Conservation (phyloP, 208 protist genomes). For the Trypanosoma melophagium region DNA sequence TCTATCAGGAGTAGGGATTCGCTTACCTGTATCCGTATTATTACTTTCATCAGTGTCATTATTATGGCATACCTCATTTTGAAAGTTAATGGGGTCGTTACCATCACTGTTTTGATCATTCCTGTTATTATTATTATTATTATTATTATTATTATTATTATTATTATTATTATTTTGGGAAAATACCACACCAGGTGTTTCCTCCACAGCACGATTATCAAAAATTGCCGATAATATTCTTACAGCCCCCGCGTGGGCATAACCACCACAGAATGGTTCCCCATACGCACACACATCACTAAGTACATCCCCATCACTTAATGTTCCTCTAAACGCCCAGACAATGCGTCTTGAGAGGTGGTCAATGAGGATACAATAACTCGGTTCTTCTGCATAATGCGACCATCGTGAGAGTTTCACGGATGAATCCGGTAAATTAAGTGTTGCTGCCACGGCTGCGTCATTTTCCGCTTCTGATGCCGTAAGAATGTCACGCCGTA, state of each 20-base stretch:
- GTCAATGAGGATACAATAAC: slow-evolving; percentile 55
- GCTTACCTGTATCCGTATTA: not conserved
- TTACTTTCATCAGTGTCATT: not conserved
- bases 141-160: too few species aligned
- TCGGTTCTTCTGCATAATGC: slow-evolving; percentile 39
- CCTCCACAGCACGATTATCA: slow-evolving; percentile 35
- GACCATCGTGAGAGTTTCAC: slow-evolving; percentile 54
- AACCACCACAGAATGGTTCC: slow-evolving; percentile 47
- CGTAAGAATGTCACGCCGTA: slow-evolving; percentile 4
- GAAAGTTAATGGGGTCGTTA: not conserved
- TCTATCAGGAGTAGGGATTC: slow-evolving; percentile 3
- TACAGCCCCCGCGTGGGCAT: slow-evolving; percentile 55
- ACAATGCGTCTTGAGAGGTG: slow-evolving; percentile 48
- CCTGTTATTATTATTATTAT: not conserved
- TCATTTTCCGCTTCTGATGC: slow-evolving; percentile 37
- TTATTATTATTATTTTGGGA: too few species aligned
- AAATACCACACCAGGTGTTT: not conserved
- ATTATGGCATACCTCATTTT: too few species aligned
- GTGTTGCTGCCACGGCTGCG: slow-evolving; percentile 43
- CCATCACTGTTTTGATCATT: not conserved
- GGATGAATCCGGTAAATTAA: slow-evolving; percentile 41
- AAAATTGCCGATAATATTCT: slow-evolving; percentile 47
- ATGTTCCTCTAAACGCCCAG: slow-evolving; percentile 60
- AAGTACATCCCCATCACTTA: slow-evolving; percentile 57
- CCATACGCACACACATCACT: slow-evolving; percentile 55